phyloP scores from a whole-genome alignment of 1,284 basidiomycete species.

The Serendipita sp. region DNA sequence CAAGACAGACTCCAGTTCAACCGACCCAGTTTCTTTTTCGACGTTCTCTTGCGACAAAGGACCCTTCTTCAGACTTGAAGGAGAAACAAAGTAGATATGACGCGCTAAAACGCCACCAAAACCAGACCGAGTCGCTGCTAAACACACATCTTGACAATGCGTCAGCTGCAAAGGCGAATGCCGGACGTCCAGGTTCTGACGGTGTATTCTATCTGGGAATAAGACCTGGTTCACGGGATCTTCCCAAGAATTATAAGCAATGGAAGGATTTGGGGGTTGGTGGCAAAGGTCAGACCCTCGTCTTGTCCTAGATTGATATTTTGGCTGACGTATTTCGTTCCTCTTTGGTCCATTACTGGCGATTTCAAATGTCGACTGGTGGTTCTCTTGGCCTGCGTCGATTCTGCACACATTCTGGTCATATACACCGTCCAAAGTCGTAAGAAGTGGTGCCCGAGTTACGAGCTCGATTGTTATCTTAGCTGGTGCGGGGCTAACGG shows the following conservation, averaged over 20 bases:
- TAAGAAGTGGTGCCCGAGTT: conserved; percentile 64
- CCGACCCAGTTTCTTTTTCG: neutral
- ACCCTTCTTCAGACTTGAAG: neutral
- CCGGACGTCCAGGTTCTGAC: conserved; percentile 1
- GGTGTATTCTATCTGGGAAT: conserved; percentile 3
- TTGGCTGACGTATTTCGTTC: neutral
- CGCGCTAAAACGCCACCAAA: conserved; percentile 19
- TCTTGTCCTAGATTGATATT: neutral
- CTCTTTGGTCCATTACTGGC: neutral
- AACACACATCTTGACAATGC: neutral
- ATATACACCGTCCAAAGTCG: conserved; percentile 31
- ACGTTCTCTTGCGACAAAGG: neutral
- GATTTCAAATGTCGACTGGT: neutral
- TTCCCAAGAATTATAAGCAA: conserved; percentile 37
- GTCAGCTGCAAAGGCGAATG: neutral
- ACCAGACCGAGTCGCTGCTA: neutral
- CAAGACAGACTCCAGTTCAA: too few species aligned
- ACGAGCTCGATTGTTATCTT: conserved; percentile 75
- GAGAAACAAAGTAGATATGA: conserved; percentile 10
- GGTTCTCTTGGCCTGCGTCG: conserved; percentile 8
- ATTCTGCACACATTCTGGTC: neutral
- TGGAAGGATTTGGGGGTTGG: conserved; percentile 73
- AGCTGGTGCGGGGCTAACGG: conserved; percentile 67
- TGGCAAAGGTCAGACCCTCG: conserved; percentile 54
- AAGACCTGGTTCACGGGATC: neutral